Base-by-base conservation (phyloP, 2,329 filamentous ascomycete species). In the Aureobasidium vineae region DNA sequence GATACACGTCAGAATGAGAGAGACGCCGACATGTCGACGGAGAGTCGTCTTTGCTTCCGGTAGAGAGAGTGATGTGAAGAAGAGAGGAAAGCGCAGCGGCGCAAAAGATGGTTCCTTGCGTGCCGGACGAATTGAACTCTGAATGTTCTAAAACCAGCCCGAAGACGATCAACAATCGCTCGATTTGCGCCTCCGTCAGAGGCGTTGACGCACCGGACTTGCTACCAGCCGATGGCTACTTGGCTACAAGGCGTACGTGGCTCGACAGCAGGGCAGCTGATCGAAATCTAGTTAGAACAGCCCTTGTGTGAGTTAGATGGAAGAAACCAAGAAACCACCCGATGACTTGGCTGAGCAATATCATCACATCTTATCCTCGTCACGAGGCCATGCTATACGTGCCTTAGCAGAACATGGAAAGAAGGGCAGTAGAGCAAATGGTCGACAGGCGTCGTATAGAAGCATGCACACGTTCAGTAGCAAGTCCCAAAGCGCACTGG, bases 161-260 rank as follows among this genome's bases (percentile, higher is more conserved):
- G 13, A 56, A 41, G 33, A 26, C 31, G 50, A 54, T 54, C 50
- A n/a, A 38, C 50, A 54, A 56, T 56, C 53, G 53, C 15, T 56
- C 53, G 53, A 56, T 56, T 54, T 38, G 50, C 50, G 31, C 26
- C 36, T 26, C 8, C 53, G 53, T 41, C 53, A 56, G 53, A 56
- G 53, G 53, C 53, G 53, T 56, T 41, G 52, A 56, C 53, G 53
- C 53, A 41, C 21, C 21, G 53, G 16, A 40, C n/a, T 28, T 56
- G 53, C 21, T 56, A 56, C 2, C 11, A 41, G 10, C 21, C 33
- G 52, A n/a, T 15, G 21, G n/a, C 31, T 23, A 23, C n/a, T 38
- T 54, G n/a, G 31, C 52, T 54, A 54, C 15, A 3, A 31, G 15
- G 28, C 49, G 49, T 31, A 10, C 16, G 49, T 15, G 49, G 19